Conservation (phyloP, 371 early-diverging fungal species). For the Apophysomyces elegans region DNA sequence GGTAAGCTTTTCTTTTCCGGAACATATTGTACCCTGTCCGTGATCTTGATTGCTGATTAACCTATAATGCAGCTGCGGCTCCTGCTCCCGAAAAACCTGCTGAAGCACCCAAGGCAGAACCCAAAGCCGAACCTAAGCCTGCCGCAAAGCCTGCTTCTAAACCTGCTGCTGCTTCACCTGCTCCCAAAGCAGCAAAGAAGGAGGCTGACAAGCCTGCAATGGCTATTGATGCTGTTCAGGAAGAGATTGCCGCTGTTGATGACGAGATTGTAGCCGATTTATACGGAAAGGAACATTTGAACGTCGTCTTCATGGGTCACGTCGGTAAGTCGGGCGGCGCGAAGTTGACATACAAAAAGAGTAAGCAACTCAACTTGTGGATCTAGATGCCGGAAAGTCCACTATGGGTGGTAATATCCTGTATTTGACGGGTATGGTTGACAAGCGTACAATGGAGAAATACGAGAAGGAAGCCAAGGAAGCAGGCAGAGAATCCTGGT, state of each 20-base stretch:
- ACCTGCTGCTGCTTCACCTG: slow-evolving; percentile 24
- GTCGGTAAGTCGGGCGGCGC: slow-evolving; percentile 64
- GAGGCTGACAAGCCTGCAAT: slow-evolving; percentile 28
- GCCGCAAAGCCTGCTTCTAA: slow-evolving; percentile 24
- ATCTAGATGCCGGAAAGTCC: slow-evolving; percentile 98
- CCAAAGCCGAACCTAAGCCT: slow-evolving; percentile 14
- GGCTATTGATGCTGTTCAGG: slow-evolving; percentile 22
- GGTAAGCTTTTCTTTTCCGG: slow-evolving; percentile 8
- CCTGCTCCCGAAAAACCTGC: slow-evolving; percentile 20
- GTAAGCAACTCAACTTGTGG: background rate
- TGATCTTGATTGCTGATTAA: background rate
- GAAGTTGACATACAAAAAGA: background rate
- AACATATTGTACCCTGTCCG: background rate
- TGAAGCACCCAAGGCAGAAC: slow-evolving; percentile 21
- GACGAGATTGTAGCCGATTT: slow-evolving; percentile 70
- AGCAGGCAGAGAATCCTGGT: slow-evolving; percentile 96
- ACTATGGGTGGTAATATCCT: slow-evolving; percentile 99
- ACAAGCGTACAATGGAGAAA: slow-evolving; percentile 99
- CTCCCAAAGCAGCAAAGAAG: slow-evolving; percentile 23
- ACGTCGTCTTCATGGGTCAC: slow-evolving; percentile 99
- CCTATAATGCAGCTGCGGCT: slow-evolving; percentile 13
- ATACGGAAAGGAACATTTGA: slow-evolving; percentile 89
- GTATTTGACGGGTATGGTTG: slow-evolving; percentile 96
- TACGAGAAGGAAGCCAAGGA: slow-evolving; percentile 98
- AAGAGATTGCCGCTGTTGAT: slow-evolving; percentile 42